Evolutionary conservation across 352 stramenopile species (phyloP).

Genomic region (Phytopythium delawarense): DNA sequence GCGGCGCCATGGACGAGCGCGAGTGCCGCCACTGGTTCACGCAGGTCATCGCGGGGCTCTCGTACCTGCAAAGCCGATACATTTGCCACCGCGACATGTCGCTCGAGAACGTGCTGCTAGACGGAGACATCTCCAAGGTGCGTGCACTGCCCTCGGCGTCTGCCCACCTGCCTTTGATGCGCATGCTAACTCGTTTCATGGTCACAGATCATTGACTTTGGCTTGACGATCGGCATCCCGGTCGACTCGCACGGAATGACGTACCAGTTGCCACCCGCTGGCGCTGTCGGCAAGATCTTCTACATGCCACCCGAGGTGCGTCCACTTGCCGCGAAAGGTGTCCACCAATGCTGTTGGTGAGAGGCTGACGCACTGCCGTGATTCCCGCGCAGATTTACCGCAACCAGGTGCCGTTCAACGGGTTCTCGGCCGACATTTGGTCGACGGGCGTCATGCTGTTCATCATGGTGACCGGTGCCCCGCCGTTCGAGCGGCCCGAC

Average conservation of each 20-base stretch:
- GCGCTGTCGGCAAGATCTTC: conserved; percentile 86
- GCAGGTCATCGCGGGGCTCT: conserved; percentile 73
- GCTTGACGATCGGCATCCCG: conserved; percentile 78
- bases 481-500: conserved; percentile 87
- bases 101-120: conserved; percentile 81
- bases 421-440: conserved; percentile 92
- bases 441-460: conserved; percentile 93
- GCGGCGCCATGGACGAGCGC: conserved; percentile 53
- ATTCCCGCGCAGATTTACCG: conserved; percentile 63
- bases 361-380: not conserved
- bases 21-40: conserved; percentile 83
- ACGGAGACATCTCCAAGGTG: conserved; percentile 82
- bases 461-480: conserved; percentile 92
- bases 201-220: conserved; percentile 83
- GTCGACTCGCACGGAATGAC: conserved; percentile 83
- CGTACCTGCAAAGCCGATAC: conserved; percentile 79
- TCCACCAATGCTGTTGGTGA: not conserved
- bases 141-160: not conserved
- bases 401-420: conserved; percentile 90
- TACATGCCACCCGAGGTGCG: conserved; percentile 86
- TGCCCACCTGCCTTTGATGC: not conserved
- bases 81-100: conserved; percentile 89
- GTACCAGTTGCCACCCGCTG: conserved; percentile 74
- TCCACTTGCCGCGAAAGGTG: not conserved
- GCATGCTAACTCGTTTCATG: conserved; percentile 7